Evolutionary conservation across 2,329 filamentous ascomycete species (phyloP).

Genomic region (Seiridium unicorne): DNA sequence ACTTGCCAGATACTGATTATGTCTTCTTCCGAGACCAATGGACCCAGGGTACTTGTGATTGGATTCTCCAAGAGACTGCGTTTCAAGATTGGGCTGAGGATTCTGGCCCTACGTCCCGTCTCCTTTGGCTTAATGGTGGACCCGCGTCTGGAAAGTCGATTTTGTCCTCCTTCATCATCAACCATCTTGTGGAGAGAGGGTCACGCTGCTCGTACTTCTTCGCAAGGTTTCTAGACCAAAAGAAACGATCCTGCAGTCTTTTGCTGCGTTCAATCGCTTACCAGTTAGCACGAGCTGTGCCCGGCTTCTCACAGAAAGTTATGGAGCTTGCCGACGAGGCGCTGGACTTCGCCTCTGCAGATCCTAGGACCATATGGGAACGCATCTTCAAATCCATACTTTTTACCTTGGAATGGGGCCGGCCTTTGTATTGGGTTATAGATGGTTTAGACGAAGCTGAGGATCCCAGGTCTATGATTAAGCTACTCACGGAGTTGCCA

Average conservation of each 20-base stretch:
- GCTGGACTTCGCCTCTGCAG: slow-evolving; percentile 22
- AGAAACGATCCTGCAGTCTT: slow-evolving; percentile 15
- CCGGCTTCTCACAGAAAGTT: slow-evolving; percentile 18
- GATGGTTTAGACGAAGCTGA: slow-evolving; percentile 11
- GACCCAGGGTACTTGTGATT: slow-evolving; percentile 11
- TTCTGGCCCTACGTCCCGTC: neutral
- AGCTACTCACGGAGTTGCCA: slow-evolving; percentile 21
- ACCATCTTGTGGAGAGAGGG: slow-evolving; percentile 11
- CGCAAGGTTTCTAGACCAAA: slow-evolving; percentile 10
- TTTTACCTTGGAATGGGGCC: slow-evolving; percentile 16
- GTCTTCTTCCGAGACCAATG: slow-evolving; percentile 16
- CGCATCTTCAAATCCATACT: slow-evolving; percentile 28
- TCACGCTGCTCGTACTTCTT: slow-evolving; percentile 16
- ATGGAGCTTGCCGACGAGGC: slow-evolving; percentile 19
- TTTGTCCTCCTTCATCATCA: slow-evolving; percentile 16
- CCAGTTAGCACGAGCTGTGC: slow-evolving; percentile 23
- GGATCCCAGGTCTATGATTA: slow-evolving; percentile 21
- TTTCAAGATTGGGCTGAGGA: slow-evolving; percentile 10
- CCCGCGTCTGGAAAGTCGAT: slow-evolving; percentile 18
- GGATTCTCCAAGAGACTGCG: slow-evolving; percentile 6
- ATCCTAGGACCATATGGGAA: slow-evolving; percentile 27
- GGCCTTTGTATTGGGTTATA: neutral
- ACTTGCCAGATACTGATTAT: slow-evolving; percentile 12
- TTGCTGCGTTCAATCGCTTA: slow-evolving; percentile 29
- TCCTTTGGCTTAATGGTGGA: slow-evolving; percentile 13